Conservation (phyloP, 768 basidiomycete species). For the Tubosaeta brunneosetosa region DNA sequence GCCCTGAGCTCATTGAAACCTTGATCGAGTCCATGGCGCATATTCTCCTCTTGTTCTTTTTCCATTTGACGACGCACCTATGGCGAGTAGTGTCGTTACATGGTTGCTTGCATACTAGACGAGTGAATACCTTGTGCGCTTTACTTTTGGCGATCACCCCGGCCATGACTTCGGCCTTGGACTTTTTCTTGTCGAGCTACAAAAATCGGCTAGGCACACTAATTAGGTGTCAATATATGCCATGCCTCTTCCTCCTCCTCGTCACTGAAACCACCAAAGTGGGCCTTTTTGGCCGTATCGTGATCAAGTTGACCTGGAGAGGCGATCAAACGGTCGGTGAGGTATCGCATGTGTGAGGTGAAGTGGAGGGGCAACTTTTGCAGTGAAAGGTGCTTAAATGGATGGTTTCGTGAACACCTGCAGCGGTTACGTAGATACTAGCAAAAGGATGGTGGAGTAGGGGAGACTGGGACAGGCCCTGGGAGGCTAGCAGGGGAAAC, state of each 20-base stretch:
- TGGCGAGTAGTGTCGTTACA: neutral
- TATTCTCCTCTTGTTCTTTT: constrained; percentile 76
- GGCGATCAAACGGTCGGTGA: constrained; percentile 46
- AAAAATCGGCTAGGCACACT: constrained; percentile 1
- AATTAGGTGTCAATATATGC: neutral
- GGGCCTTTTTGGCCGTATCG: constrained; percentile 59
- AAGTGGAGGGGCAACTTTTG: constrained; percentile 61
- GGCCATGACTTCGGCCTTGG: constrained; percentile 94
- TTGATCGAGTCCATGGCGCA: constrained; percentile 84
- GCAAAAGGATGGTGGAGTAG: neutral
- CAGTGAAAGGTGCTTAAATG: constrained; percentile 51
- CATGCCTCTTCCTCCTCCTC: constrained; percentile 48
- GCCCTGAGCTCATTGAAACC: constrained; percentile 79
- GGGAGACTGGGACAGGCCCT: no score
- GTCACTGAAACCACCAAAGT: constrained; percentile 87
- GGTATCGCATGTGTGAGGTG: constrained; percentile 89
- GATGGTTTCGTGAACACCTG: constrained; percentile 71
- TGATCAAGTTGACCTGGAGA: constrained; percentile 60
- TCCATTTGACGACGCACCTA: constrained; percentile 87
- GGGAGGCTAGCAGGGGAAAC: no score
- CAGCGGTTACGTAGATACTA: no score
- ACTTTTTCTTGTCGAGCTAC: constrained; percentile 81
- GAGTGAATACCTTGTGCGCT: constrained; percentile 69
- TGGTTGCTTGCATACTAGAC: neutral
- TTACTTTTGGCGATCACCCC: constrained; percentile 98